phyloP scores from a whole-genome alignment of 768 basidiomycete genomes.

The Serendipita vermifera region DNA sequence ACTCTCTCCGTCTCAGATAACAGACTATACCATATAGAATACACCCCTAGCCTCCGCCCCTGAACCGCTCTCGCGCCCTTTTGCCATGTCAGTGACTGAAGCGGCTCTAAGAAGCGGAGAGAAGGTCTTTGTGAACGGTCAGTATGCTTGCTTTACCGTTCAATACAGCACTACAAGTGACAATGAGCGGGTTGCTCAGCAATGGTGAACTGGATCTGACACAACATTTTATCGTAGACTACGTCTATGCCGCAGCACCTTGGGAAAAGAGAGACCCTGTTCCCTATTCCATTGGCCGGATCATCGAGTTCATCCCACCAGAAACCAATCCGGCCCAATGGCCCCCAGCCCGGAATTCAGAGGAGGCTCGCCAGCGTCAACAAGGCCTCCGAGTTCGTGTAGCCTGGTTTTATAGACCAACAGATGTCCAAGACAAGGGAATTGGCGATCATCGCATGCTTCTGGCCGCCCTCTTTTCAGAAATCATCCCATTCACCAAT shows the following conservation, averaged over 20 bases:
- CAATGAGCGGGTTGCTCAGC: conserved; percentile 23
- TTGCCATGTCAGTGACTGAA: conserved; percentile 6
- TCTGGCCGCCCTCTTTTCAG: conserved; percentile 90
- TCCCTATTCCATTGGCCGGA: conserved; percentile 88
- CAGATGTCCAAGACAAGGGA: conserved; percentile 86
- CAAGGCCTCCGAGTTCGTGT: conserved; percentile 73
- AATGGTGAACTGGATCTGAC: background rate
- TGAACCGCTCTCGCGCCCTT: background rate
- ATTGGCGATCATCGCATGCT: conserved; percentile 85
- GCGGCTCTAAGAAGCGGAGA: conserved; percentile 62
- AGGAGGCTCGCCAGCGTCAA: conserved; percentile 53
- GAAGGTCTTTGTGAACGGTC: conserved; percentile 79
- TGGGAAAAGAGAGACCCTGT: conserved; percentile 89
- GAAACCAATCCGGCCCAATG: conserved; percentile 39
- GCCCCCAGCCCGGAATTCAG: conserved; percentile 35
- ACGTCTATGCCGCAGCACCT: conserved; percentile 91
- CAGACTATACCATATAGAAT: background rate
- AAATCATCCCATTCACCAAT: conserved; percentile 89
- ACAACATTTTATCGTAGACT: conserved; percentile 41
- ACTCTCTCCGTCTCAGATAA: background rate
- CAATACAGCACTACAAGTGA: conserved; percentile 22
- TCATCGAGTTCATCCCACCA: conserved; percentile 91
- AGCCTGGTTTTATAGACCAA: conserved; percentile 93
- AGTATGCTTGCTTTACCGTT: conserved; percentile 21
- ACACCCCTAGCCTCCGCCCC: background rate